Base-by-base conservation (phyloP, 1,284 basidiomycete species). In the Puccinia novopanici region DNA sequence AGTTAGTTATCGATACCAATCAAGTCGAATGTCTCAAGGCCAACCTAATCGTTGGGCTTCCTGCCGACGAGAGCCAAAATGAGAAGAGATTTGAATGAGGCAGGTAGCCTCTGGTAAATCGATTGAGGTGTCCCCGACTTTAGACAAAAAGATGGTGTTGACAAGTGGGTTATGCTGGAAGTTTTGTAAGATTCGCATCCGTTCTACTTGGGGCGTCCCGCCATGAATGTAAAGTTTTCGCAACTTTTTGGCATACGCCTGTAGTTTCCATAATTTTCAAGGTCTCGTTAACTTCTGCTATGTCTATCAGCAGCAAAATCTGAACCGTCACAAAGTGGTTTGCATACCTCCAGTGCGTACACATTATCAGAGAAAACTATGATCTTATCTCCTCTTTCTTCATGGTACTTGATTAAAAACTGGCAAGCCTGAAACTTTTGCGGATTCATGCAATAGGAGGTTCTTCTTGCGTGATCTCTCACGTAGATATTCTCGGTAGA, bases 301-400 rank as follows among this genome's bases (percentile, higher is more conserved):
- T 24, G 24, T 19, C 57, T 30, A 40, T 34, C 24, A 13, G 19
- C 19, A 52, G n/a, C 37, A 30, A 13, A 42, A 19, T 42, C 40
- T 54, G 48, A 45, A 30, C 4, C 13, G 8, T 45, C 22, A 59
- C 13, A 37, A 59, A 5, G 45, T 45, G 9, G 19, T 37, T 45
- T 27, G 70, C 89, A 82, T 82, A 94, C 94, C 90, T 98, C 94
- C 40, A 99, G 88, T 0, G 97, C 95, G 85, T 90, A 99, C 34
- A 99, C 96, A 85, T 99, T 99, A 86, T 99, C 97, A 2, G 95
- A 98, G 85, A 99, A 99, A 3, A 99, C 97, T 81, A 99, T 99
- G 84, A 99, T 95, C 88, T 99, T 99, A 88, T 99, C 97, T 12
- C 97, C 97, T 83, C 97, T 89, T 82, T 92, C 92, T 87, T 99